These are phyloP conservation scores for Acanthamoeba triangularis DNA, from an alignment of 208 protist genomes.

Conservation along the genomic window DNA sequence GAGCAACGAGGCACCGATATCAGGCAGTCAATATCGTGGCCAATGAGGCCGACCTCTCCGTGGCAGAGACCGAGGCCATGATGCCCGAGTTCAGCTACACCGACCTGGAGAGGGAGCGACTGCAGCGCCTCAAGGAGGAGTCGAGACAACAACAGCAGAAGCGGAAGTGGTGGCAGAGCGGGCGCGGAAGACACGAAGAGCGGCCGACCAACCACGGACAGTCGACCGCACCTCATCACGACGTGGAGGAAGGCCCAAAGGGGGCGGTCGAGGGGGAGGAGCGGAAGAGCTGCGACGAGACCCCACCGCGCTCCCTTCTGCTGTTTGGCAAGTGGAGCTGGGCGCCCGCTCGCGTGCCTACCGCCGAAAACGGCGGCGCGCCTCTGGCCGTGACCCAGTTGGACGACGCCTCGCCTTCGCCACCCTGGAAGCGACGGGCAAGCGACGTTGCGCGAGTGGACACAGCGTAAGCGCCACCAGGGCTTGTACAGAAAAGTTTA, in stretches of 20 bases:
- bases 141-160: neutral
- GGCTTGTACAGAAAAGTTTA: no score
- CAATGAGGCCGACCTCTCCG: neutral
- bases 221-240: neutral
- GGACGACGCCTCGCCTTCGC: neutral
- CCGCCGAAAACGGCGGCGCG: no score
- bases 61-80: neutral
- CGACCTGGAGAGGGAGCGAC: neutral
- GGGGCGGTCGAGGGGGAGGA: neutral
- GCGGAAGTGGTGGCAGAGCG: constrained; percentile 10
- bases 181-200: neutral
- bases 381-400: neutral
- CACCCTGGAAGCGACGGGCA: neutral
- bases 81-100: neutral
- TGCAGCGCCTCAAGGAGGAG: neutral
- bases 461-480: no score
- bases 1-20: neutral
- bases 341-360: no score
- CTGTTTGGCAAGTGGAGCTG: neutral
- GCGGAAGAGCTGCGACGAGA: neutral
- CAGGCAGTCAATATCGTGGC: neutral
- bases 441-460: neutral
- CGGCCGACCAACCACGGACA: neutral
- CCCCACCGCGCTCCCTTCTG: neutral
- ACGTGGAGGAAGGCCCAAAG: neutral